Base-by-base conservation (phyloP, 176 grass and related monocot species). In the Elaeis guineensis region DNA sequence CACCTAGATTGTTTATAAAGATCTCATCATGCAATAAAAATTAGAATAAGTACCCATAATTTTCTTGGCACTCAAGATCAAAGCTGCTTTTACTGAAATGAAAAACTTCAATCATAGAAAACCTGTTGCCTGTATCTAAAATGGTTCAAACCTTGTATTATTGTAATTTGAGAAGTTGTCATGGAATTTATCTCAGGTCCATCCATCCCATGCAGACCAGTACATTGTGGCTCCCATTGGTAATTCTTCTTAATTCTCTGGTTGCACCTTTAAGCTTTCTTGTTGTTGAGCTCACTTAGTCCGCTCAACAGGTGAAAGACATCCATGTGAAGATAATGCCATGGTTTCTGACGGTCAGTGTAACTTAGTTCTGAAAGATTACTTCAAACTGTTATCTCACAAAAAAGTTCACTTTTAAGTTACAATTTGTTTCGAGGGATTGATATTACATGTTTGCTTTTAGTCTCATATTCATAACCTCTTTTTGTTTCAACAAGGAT, bases 161-260 rank as follows among this genome's bases (percentile, higher is more conserved):
- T 44, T 44, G 11, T 44, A 44, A 44, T 44, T 44, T 44, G 35
- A 44, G 35, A 44, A 44, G 11, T 12, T 44, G 35, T 6, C 8
- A 44, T 44, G 71, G 62, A 9, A 52, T 78, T 21, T 73, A 19
- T 77, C 55, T 65, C 69, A 97, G 93, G 69, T 97, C 30, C 83
- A 19, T 17, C 78, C 87, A 54, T 82, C 93, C 57, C 69, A 88
- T 71, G 78, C 54, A 11, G 87, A 97, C 44, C 65, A 60, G 67
- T 92, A 89, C 24, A n/a, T 97, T 64, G 70, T 97, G 67, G 87
- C 84, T 73, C 93, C 84, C 49, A 85, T 82, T 65, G 87, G 93
- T 97, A 89, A 77, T 19, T 54, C 62, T 71, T 78, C 44, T 12
- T 52, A 25, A 64, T 15, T 19, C 28, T 53, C 17, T 26, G 21